These are phyloP conservation scores for Sclerotinia minor DNA, from an alignment of 2,329 filamentous ascomycete species.

Conservation along the genomic window DNA sequence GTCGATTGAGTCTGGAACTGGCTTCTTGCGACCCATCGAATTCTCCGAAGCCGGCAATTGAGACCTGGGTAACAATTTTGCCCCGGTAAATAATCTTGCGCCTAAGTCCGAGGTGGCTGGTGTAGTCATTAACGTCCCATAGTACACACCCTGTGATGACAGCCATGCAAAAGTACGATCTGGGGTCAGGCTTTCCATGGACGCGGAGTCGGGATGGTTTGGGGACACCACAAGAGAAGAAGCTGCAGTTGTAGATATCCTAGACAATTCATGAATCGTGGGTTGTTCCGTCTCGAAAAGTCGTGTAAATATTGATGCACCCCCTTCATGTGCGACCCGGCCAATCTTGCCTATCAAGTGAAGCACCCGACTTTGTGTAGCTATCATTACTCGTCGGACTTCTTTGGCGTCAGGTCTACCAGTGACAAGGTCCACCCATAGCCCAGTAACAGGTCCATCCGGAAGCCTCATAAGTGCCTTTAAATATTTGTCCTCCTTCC, in stretches of 20 bases:
- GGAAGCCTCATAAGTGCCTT: constrained; percentile 79
- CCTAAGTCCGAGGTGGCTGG: constrained; percentile 66
- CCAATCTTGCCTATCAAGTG: constrained; percentile 80
- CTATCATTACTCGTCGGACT: constrained; percentile 73
- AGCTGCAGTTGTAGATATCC: constrained; percentile 57
- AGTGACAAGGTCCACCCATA: constrained; percentile 76
- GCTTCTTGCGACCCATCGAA: constrained; percentile 61
- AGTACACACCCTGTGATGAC: constrained; percentile 79
- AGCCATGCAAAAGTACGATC: constrained; percentile 90
- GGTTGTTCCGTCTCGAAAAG: constrained; percentile 88
- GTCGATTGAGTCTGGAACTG: constrained; percentile 70
- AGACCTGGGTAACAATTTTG: constrained; percentile 73
- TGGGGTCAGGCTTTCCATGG: constrained; percentile 56
- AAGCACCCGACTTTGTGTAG: constrained; percentile 74
- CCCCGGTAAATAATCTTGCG: constrained; percentile 72
- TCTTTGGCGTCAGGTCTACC: constrained; percentile 58
- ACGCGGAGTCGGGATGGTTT: constrained; percentile 59
- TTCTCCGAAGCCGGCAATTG: constrained; percentile 70
- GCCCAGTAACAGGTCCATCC: constrained; percentile 79
- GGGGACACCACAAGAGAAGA: constrained; percentile 76
- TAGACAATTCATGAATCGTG: constrained; percentile 69
- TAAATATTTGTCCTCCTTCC: constrained; percentile 89
- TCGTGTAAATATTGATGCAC: constrained; percentile 79
- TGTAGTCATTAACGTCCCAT: constrained; percentile 72
- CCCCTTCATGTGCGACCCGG: constrained; percentile 71